Percentiles rank a stretch among this genome's conserved stretches.
Conservation (phyloP, 768 basidiomycete genomes). For the Agrocybe praecox region DNA sequence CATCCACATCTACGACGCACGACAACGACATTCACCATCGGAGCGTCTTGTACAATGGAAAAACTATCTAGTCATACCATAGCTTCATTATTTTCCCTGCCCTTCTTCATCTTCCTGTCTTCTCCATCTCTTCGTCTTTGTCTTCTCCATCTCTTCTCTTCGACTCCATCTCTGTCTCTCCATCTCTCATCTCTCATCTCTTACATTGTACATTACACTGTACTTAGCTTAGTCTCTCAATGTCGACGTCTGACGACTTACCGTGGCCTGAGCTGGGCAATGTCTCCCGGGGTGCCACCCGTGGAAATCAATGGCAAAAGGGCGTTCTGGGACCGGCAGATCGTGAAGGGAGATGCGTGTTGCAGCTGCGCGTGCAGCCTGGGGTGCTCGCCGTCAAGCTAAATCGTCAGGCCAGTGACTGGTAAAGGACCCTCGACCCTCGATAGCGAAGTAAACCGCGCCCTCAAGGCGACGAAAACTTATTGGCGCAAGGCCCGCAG, state of each 20-base stretch:
- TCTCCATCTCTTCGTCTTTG: too few relatives aligned
- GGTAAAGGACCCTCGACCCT: slow-evolving; percentile 82
- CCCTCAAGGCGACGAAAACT: slow-evolving; percentile 82
- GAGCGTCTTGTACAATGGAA: too few relatives aligned
- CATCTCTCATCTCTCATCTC: too few relatives aligned
- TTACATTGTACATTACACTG: too few relatives aligned
- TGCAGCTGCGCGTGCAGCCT: slow-evolving; percentile 84
- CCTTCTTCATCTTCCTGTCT: too few relatives aligned
- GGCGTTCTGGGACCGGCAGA: slow-evolving; percentile 74
- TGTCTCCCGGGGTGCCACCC: slow-evolving; percentile 80
- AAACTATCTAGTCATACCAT: too few relatives aligned
- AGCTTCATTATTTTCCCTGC: too few relatives aligned
- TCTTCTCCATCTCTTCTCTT: too few relatives aligned
- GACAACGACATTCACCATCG: too few relatives aligned
- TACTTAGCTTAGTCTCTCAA: too few relatives aligned
- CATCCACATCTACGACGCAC: too few relatives aligned
- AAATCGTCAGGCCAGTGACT: slow-evolving; percentile 78
- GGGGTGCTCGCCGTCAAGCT: slow-evolving; percentile 77
- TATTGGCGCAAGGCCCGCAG: slow-evolving; percentile 84
- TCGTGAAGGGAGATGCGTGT: slow-evolving; percentile 70
- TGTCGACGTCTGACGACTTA: slow-evolving; percentile 70
- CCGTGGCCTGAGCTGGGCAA: slow-evolving; percentile 88
- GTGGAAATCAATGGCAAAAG: slow-evolving; percentile 87
- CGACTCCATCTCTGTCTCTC: too few relatives aligned
- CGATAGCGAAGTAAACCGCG: slow-evolving; percentile 77